Evolutionary conservation across 768 basidiomycete genomes (phyloP), one percentile per base, ranked within the genome.

Genomic region (Xerocomellus chrysenteron): DNA sequence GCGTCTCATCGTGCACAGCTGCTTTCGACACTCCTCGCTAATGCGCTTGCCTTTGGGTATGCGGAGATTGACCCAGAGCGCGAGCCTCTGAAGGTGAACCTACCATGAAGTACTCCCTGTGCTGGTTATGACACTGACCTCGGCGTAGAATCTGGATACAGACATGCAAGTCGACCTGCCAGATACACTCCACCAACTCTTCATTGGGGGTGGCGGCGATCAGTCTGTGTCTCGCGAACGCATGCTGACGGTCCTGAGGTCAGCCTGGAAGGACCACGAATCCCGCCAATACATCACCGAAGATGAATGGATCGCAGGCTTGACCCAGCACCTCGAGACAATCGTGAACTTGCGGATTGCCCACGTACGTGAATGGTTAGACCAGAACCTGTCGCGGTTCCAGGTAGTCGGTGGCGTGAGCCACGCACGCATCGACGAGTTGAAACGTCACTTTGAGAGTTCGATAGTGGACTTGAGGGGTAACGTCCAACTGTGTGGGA

Each of bases 351-450:
- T 70, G 52, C 77, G 85, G 13, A 67, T 82, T 16, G 62, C 70
- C 4, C 79, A 80, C 52, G 82, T 86, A 26, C 66, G 66, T 2
- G 69, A 73, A 54, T 86, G 85, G 86, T 66, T 87, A 13, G 65
- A 70, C 5, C 65, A 73, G 8, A 86, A 86, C 54, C 61, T 80
- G 5, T 52, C 72, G 2, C 73, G 82, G 0, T 86, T 86, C 68
- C 73, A 75, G 42, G 57, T 48, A 0, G 70, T 14, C 0, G 14
- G 41, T 2, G 48, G 36, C 0, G 54, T 24, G 24, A 58, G 68
- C 26, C 72, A 81, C 47, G 73, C 83, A 2, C 70, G 75, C 41
- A 74, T 85, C 11, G 77, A 77, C 26, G 71, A 73, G 2, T 59
- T 87, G 16, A 73, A 73, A 12, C 73, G 83, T 50, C 61, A 69